These are phyloP conservation scores for Vitis hybrid DNA, from an alignment of 177 flowering plant species.

Conservation along the genomic window DNA sequence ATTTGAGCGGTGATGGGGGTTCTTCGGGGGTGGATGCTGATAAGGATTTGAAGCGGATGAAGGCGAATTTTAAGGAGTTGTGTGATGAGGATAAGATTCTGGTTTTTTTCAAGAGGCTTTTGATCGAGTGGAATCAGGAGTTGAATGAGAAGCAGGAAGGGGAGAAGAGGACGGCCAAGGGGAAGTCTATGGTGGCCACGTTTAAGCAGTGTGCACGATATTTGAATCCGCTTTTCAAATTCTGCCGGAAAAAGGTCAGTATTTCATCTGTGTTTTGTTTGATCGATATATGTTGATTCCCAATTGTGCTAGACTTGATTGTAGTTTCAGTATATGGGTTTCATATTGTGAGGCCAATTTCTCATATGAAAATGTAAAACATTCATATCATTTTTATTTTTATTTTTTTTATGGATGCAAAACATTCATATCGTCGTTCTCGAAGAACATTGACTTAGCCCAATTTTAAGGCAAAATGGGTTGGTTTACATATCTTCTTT, in stretches of 20 bases:
- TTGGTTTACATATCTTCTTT: too few relatives aligned
- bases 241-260: conserved; percentile 93
- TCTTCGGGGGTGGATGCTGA: conserved; percentile 70
- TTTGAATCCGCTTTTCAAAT: conserved; percentile 85
- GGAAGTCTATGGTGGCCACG: conserved; percentile 89
- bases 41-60: conserved; percentile 83
- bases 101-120: conserved; percentile 87
- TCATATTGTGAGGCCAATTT: too few relatives aligned
- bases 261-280: not conserved
- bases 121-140: conserved; percentile 98
- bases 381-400: too few relatives aligned
- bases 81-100: conserved; percentile 94
- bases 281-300: too few relatives aligned
- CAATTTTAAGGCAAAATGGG: too few relatives aligned
- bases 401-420: too few relatives aligned
- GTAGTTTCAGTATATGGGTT: too few relatives aligned
- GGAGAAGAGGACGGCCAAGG: conserved; percentile 91
- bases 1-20: conserved; percentile 64
- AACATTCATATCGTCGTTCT: too few relatives aligned
- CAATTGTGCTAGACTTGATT: too few relatives aligned
- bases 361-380: too few relatives aligned
- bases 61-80: conserved; percentile 76
- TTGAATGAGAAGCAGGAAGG: conserved; percentile 63
- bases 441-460: too few relatives aligned
- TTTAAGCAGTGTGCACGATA: conserved; percentile 97